Evolutionary conservation across 2,329 filamentous ascomycete species (phyloP).

Genomic region (Pyricularia grisea): DNA sequence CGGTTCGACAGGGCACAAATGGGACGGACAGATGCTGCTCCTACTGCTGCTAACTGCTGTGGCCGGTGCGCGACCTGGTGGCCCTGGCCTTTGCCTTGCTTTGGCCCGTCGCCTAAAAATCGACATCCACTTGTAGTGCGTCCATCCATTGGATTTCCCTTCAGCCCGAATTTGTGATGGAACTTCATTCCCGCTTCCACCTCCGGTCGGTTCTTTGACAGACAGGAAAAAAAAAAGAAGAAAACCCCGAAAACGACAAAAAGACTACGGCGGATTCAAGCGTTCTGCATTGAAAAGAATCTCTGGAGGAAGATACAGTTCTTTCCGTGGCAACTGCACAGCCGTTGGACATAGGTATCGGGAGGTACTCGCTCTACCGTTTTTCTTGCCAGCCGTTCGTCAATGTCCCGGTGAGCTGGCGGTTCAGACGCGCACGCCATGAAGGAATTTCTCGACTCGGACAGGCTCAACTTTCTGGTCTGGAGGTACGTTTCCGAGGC

Average conservation of each 20-base stretch:
- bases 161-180: conserved; percentile 5
- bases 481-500: conserved; percentile 47
- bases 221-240: not conserved
- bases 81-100: conserved; percentile 3
- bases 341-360: not conserved
- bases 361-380: conserved; percentile 1
- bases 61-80: not conserved
- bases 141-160: conserved; percentile 8
- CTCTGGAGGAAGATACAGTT: not conserved
- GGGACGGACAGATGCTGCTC: not conserved
- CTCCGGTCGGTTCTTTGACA: not conserved
- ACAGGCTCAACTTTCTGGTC: conserved; percentile 61
- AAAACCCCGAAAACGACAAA: no score
- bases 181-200: conserved; percentile 7
- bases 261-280: not conserved
- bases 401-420: not conserved
- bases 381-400: not conserved
- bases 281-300: not conserved
- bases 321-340: not conserved
- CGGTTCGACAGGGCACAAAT: not conserved
- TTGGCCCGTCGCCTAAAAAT: conserved; percentile 10
- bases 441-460: conserved; percentile 57
- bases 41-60: not conserved
- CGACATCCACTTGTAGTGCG: conserved; percentile 9
- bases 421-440: conserved; percentile 21